Evolutionary conservation across 1,284 basidiomycete species (phyloP).

Genomic region (Kwoniella shivajii): DNA sequence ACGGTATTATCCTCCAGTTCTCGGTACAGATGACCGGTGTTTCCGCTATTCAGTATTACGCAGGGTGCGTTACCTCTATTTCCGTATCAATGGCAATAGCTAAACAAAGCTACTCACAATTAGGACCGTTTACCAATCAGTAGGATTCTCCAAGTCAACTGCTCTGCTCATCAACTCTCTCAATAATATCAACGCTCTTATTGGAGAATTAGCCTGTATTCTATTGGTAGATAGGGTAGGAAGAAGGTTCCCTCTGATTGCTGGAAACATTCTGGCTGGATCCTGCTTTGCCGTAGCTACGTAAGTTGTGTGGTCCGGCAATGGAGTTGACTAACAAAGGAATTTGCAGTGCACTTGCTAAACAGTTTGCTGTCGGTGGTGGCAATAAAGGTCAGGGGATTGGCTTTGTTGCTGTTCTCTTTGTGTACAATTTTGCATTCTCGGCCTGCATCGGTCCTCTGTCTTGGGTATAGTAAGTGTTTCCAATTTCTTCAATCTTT

Average conservation of each 20-base stretch:
- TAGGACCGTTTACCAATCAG: slow-evolving; percentile 29
- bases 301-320: slow-evolving; percentile 28
- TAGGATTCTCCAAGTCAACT: slow-evolving; percentile 57
- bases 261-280: slow-evolving; percentile 61
- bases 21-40: slow-evolving; percentile 60
- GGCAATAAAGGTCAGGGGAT: slow-evolving; percentile 28
- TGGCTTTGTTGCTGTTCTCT: slow-evolving; percentile 38
- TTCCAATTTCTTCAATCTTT: slow-evolving; percentile 7
- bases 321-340: too few relatives aligned
- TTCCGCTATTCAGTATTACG: slow-evolving; percentile 60
- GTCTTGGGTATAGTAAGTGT: slow-evolving; percentile 42
- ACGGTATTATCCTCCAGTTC: slow-evolving; percentile 56
- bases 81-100: not conserved
- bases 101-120: too few relatives aligned
- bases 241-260: slow-evolving; percentile 60
- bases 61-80: slow-evolving; percentile 30
- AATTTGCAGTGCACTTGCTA: slow-evolving; percentile 23
- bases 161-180: slow-evolving; percentile 65
- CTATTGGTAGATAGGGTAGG: slow-evolving; percentile 64
- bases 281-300: slow-evolving; percentile 38
- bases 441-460: slow-evolving; percentile 41
- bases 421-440: slow-evolving; percentile 40
- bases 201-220: slow-evolving; percentile 62
- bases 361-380: slow-evolving; percentile 19
- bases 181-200: slow-evolving; percentile 64